phyloP scores from a whole-genome alignment of 768 basidiomycete genomes.

The Pisolithus tinctorius region DNA sequence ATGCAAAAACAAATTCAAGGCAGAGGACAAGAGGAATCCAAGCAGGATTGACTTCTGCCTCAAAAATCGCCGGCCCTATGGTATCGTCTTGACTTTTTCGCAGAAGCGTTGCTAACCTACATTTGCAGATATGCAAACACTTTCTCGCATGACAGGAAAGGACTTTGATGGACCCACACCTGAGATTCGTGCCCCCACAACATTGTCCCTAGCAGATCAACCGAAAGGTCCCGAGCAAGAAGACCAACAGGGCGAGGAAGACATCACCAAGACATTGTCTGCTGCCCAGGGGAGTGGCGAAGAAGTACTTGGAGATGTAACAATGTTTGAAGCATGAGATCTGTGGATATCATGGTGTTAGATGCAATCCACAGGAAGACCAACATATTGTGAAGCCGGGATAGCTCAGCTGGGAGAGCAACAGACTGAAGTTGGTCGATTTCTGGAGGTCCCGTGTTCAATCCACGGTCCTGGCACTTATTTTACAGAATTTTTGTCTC shows the following conservation, averaged over 20 bases:
- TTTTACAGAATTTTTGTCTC: slow-evolving; percentile 9
- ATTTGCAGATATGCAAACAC: slow-evolving; percentile 56
- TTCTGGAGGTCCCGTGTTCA: slow-evolving; percentile 53
- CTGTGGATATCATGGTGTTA: not conserved
- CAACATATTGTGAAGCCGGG: slow-evolving; percentile 31
- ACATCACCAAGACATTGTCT: slow-evolving; percentile 26
- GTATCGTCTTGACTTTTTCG: slow-evolving; percentile 20
- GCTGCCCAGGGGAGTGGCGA: slow-evolving; percentile 26
- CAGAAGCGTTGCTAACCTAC: not conserved
- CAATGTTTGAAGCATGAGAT: slow-evolving; percentile 15
- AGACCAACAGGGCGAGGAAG: not conserved
- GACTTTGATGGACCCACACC: slow-evolving; percentile 81
- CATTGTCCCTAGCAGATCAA: slow-evolving; percentile 28
- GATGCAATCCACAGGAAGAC: not conserved
- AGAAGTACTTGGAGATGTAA: slow-evolving; percentile 26
- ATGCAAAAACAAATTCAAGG: slow-evolving; percentile 90
- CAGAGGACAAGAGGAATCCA: slow-evolving; percentile 78
- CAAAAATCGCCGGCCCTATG: slow-evolving; percentile 70
- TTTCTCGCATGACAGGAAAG: slow-evolving; percentile 78
- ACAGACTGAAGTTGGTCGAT: slow-evolving; percentile 50
- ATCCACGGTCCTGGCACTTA: slow-evolving; percentile 47
- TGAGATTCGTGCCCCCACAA: slow-evolving; percentile 45
- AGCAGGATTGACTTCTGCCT: slow-evolving; percentile 70
- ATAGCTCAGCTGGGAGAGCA: slow-evolving; percentile 74
- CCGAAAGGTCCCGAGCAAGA: not conserved